Evolutionary conservation across 495 filamentous ascomycete genomes (phyloP), one percentile per base, ranked within the genome.

Genomic region (Barbatosphaeria neglecta): DNA sequence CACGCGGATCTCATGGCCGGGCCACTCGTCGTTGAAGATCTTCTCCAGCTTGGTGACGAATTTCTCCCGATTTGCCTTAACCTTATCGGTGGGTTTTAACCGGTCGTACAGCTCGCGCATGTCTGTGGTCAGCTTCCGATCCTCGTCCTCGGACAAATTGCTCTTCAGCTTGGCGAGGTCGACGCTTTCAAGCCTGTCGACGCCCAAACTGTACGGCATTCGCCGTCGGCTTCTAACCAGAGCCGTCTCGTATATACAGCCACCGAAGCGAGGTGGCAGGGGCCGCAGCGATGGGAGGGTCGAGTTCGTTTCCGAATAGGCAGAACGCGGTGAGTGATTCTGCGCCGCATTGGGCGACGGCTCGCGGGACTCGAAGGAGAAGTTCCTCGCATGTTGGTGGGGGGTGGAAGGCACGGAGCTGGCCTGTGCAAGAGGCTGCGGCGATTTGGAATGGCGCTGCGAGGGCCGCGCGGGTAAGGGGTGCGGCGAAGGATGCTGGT

Each of bases 401-500:
- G 92, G 92, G 1, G 92, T 98, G 4, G 92, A 94, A 0, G 92
- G 92, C 18, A 98, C 81, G 16, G 92, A 97, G 58, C 74, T 94
- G 10, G 92, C 94, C 48, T 93, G 88, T 28, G 82, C 71, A 13
- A 78, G 41, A 11, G 52, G 48, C 42, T 41, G 39, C 9, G 57
- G 51, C 39, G 54, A 48, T 41, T 65, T 58, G 16, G 49, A 50
- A 2, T 57, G 44, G 31, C 61, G 65, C 40, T 54, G 61, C 47
- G 60, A 65, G 16, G 61, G 55, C 51, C 57, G 66, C 39, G 53
- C 43, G 13, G 65, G 49, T 25, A 58, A 51, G 27, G 55, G 59
- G 41, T 64, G 62, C 33, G 37, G 48, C 8, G 51, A 41, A 19
- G 63, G 25, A 38, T 47, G 49, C 18, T 44, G n/a, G 42, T 16